Base-by-base conservation (phyloP, 2,329 filamentous ascomycete genomes). In the Exophiala spinifera region DNA sequence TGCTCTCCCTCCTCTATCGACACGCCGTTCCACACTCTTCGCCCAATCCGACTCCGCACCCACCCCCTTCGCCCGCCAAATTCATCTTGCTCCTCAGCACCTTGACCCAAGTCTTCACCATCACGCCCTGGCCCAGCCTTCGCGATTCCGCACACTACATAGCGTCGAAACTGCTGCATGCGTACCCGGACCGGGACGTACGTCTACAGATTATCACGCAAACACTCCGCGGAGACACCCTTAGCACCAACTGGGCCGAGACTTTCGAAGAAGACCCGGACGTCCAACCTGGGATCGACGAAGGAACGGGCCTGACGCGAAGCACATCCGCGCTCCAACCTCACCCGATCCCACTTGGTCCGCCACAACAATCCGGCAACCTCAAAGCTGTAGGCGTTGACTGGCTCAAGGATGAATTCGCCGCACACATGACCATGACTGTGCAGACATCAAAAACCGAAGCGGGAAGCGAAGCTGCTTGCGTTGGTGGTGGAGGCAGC, bases 341-440 rank as follows among this genome's bases (percentile, higher is more conserved):
- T 15, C 57, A 56, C 45, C 59, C 56, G 3, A 62, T 60, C 25
- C 53, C 56, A 4, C 52, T 57, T 4, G 49, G 49, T 14, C 56
- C 54, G 17, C 61, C 50, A 1, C 57, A 58, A 46, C 57, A 60
- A 34, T 15, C 51, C 31, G 60, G 56, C 3, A 44, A 42, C 3
- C 53, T 65, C 55, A 63, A 61, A 40, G 55, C 60, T 19, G 53
- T 65, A 7, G 61, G 60, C n/a, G 56, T 61, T n/a, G 58, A 63
- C 20, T 65, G 63, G 63, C 46, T 65, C 44, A 65, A 64, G 45
- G 55, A 55, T 21, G 61, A 64, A 34, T 54, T 64, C 39, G 37
- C 48, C 10, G 28, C 28, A 31, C 28, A 39, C 39, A 7, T 55
- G 39, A 39, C 15, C 34, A n/a, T n/a, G n/a, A n/a, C n/a, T n/a